Evolutionary conservation across 139 green algal species (phyloP), one percentile per base, ranked within the genome.

Genomic region (Coelastrella sp.): DNA sequence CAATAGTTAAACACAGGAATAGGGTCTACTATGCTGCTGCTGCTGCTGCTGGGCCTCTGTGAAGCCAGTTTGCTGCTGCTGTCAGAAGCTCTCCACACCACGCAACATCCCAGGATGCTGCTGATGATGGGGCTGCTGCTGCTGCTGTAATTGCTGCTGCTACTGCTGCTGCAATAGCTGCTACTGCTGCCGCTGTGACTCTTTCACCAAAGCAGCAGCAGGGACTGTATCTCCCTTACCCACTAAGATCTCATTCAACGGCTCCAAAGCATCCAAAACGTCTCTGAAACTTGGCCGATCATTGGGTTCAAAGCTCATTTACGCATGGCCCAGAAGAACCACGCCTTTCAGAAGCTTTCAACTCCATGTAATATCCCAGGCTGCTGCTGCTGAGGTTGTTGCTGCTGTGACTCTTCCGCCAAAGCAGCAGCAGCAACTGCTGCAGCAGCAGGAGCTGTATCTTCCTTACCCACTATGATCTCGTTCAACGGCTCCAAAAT

Each of bases 211-310:
- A 47, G 32, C 32, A 47, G 32, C 32, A 71, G 61, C 61, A 71
- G 61, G 10, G 3, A 13, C 61, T 10, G 61, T 2, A 71, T 71
- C 61, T 13, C 0, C 61, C 61, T 10, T 71, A 5, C 57, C 82
- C 64, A 66, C 14, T 54, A 89, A 32, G 66, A 89, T 4, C 14
- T 83, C 54, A 56, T 64, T 73, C 54, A 91, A 56, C 5, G 88
- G 88, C 57, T 7, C 22, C 58, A 92, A 75, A 14, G 88, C 66
- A 6, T 85, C 81, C 0, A 82, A 17, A 7, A 94, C 82, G 7
- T 92, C 74, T 3, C 66, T 11, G 66, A 94, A 94, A n/a, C 68
- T 92, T 6, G 92, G 92, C 47, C 92, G 80, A 6, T 59, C 89
- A 2, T 3, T 22, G 7, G 89, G 80, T 20, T 85, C 65, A 56